Conservation (phyloP, 805 yeast genomes). For the Lachancea dasiensis region DNA sequence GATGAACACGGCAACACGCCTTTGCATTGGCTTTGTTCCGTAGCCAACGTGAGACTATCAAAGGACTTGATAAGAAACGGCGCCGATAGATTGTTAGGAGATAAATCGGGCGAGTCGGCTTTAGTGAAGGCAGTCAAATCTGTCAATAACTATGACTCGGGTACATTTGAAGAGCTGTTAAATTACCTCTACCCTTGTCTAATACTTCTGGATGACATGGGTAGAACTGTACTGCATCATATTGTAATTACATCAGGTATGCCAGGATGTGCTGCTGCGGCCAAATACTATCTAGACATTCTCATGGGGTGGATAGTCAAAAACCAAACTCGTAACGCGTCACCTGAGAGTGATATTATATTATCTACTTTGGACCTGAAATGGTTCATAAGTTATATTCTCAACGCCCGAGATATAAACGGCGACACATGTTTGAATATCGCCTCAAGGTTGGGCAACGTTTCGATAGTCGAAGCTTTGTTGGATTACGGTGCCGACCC, state of each 20-base stretch:
- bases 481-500: conserved; percentile 87
- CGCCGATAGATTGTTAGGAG: conserved; percentile 59
- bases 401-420: conserved; percentile 84
- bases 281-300: conserved; percentile 66
- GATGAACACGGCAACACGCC: conserved; percentile 94
- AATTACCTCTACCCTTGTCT: conserved; percentile 72
- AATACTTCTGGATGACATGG: conserved; percentile 56
- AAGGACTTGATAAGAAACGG: conserved; percentile 60
- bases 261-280: conserved; percentile 65
- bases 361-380: conserved; percentile 45
- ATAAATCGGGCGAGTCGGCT: conserved; percentile 82
- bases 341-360: conserved; percentile 35
- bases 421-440: conserved; percentile 95
- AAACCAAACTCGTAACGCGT: conserved; percentile 22
- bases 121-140: conserved; percentile 66
- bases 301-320: conserved; percentile 72
- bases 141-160: conserved; percentile 75
- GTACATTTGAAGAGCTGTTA: conserved; percentile 64
- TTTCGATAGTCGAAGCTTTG: conserved; percentile 71
- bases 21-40: conserved; percentile 91
- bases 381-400: conserved; percentile 59
- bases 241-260: conserved; percentile 76
- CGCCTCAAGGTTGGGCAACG: conserved; percentile 83
- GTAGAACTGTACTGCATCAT: conserved; percentile 81
- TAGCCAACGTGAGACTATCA: conserved; percentile 71